A percentile compares a stretch with the other conserved stretches of the same genome.
Evolutionary conservation across 352 stramenopile genomes (phyloP).

Genomic region (Phytophthora sojae): DNA sequence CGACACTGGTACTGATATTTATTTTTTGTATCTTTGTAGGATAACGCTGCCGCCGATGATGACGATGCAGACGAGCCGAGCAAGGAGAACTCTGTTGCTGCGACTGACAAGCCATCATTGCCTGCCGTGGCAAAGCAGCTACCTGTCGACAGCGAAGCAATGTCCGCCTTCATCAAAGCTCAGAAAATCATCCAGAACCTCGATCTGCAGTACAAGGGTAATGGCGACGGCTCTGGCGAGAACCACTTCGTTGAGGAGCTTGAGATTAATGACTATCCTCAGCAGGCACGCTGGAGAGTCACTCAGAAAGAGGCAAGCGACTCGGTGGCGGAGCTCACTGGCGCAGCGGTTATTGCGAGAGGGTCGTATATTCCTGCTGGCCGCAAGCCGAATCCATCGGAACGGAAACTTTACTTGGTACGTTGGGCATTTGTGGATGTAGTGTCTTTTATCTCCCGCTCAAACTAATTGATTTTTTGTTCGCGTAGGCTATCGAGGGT

Average conservation of each 20-base stretch:
- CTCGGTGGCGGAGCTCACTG: slow-evolving; percentile 89
- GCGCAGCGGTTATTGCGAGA: slow-evolving; percentile 87
- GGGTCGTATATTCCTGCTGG: slow-evolving; percentile 90
- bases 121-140: slow-evolving; percentile 26
- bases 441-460: background rate
- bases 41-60: slow-evolving; percentile 63
- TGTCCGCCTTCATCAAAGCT: slow-evolving; percentile 81
- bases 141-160: slow-evolving; percentile 60
- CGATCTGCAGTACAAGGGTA: slow-evolving; percentile 80
- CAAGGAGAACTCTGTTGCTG: slow-evolving; percentile 30
- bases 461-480: slow-evolving; percentile 11
- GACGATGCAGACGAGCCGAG: slow-evolving; percentile 56
- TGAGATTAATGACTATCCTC: slow-evolving; percentile 96
- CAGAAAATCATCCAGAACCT: slow-evolving; percentile 89
- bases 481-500: slow-evolving; percentile 77
- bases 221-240: slow-evolving; percentile 49
- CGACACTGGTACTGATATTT: slow-evolving; percentile 9
- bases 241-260: slow-evolving; percentile 91
- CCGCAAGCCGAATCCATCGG: slow-evolving; percentile 82
- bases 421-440: slow-evolving; percentile 17
- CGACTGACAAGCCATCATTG: slow-evolving; percentile 26
- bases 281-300: slow-evolving; percentile 90
- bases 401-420: slow-evolving; percentile 92
- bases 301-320: slow-evolving; percentile 90
- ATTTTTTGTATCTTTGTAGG: slow-evolving; percentile 33